phyloP scores from a whole-genome alignment of 2,329 filamentous ascomycete genomes.

The Tolypocladium guangdongense region DNA sequence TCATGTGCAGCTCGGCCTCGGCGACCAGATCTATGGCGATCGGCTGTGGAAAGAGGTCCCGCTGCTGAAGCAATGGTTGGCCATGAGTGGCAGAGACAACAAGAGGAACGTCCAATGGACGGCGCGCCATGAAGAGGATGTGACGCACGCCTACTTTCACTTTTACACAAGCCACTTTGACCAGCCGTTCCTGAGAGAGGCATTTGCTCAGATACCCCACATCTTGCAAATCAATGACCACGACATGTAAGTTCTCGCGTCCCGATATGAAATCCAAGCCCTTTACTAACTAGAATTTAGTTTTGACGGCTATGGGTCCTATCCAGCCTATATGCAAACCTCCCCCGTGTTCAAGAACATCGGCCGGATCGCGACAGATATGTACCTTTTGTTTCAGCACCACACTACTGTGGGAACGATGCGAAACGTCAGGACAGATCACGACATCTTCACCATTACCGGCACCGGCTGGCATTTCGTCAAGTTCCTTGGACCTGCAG shows the following conservation, averaged over 20 bases:
- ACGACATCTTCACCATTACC: slow-evolving; percentile 91
- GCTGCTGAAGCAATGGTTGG: slow-evolving; percentile 86
- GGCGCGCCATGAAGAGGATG: slow-evolving; percentile 88
- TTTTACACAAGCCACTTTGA: slow-evolving; percentile 99
- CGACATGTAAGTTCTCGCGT: slow-evolving; percentile 66
- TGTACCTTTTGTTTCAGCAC: slow-evolving; percentile 97
- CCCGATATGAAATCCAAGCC: not conserved
- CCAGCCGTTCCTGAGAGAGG: slow-evolving; percentile 86
- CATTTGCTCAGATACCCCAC: slow-evolving; percentile 95
- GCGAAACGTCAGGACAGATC: slow-evolving; percentile 76
- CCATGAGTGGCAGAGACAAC: slow-evolving; percentile 85
- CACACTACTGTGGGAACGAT: slow-evolving; percentile 93
- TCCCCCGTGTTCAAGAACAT: slow-evolving; percentile 98
- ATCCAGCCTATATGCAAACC: slow-evolving; percentile 96
- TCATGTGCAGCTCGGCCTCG: slow-evolving; percentile 83
- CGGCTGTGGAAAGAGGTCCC: slow-evolving; percentile 94
- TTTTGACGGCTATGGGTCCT: slow-evolving; percentile 94
- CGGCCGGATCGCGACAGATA: slow-evolving; percentile 86
- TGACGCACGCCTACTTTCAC: slow-evolving; percentile 93
- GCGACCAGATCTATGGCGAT: slow-evolving; percentile 93
- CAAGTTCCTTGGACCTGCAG: slow-evolving; percentile 85
- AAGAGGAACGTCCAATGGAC: slow-evolving; percentile 88
- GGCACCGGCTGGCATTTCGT: slow-evolving; percentile 98
- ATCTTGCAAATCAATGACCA: slow-evolving; percentile 90
- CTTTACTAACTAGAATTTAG: slow-evolving; percentile 29